Base-by-base conservation (phyloP, 768 basidiomycete genomes). In the Psilocybe tampanensis region DNA sequence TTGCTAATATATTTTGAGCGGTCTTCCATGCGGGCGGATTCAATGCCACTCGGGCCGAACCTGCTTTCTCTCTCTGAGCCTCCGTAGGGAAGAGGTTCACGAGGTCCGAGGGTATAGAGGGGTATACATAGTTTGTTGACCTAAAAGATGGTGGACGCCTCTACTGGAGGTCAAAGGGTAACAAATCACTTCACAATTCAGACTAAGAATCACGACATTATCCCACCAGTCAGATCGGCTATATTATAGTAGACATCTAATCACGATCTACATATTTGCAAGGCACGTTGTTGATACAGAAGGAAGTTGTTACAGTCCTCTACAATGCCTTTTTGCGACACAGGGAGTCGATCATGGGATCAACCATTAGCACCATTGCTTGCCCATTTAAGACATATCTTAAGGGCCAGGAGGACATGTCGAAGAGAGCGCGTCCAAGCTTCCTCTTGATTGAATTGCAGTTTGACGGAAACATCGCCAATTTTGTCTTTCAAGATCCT, bases 401-500 rank as follows among this genome's bases (percentile, higher is more conserved):
- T 95, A 39, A 95, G 79, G 18, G 92, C 93, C 19, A 95, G 80
- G 55, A 97, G 78, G 56, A 98, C 92, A 65, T 97, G 95, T 29
- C 94, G 83, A 65, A 98, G 76, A 3, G 95, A 93, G 57, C 93
- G 86, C 21, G 96, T 98, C 96, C 96, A 99, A 0, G 86, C 80
- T 66, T 99, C 96, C 68, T 99, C 96, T 64, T 94, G 92, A 63
- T 90, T 91, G 71, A 97, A 96, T 67, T 95, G 94, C 3, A 95
- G 76, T 72, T 95, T 95, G 60, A 98, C 90, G 1, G 93, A 95
- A 17, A 92, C 90, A 53, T 96, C 95, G 7, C 95, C 95, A 54
- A 99, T 99, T 75, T 89, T 93, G 73, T 99, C 97, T 72, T 93
- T 98, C 41, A 80, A 77, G 52, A 98, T 86, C 66, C 96, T 97